Evolutionary conservation across 306 rosid species (phyloP), one percentile per base, ranked within the genome.

Genomic region (Trifolium repens): DNA sequence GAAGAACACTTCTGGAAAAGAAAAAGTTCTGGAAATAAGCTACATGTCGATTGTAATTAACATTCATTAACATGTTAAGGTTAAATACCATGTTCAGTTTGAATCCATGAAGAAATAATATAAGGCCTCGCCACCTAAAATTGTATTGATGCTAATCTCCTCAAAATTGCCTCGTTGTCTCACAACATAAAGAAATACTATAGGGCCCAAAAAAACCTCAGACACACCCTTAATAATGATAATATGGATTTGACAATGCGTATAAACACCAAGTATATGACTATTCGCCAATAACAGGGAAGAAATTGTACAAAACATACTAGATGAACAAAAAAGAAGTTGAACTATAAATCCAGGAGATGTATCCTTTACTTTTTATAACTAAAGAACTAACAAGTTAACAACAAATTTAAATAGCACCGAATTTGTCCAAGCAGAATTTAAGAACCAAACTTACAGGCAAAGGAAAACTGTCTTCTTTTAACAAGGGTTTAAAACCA

Each of bases 401-500:
- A 66, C 49, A 68, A 17, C 5, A 34, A 67, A 69, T 77, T 37
- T 73, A 71, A 69, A 53, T 77, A 62, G 77, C 27, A 80, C 9
- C 42, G 40, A 40, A 46, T 66, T 5, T 34, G 44, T n/a, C 46
- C 37, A 19, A 32, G 73, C 53, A 67, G 49, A 77, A 62, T 62
- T 73, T 74, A 50, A 72, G 78, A 85, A 64, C 50, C 58, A 43
- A 74, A 85, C 99, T 90, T 88, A 94, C 97, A 79, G 96, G 97
- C 78, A 92, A 83, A 73, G 88, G 87, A 72, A 90, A 78, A 6
- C 54, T 84, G 76, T 85, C 89, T 85, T 92, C 97, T 79, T 90
- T 94, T 77, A 94, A 75, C 87, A 92, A 80, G 0, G 93, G 99
- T 74, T 85, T 92, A 78, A 85, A 94, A 84, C 89, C 93, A 75